Conservation (phyloP, 116 monocot genomes). For the Papilionanthe hybrid region DNA sequence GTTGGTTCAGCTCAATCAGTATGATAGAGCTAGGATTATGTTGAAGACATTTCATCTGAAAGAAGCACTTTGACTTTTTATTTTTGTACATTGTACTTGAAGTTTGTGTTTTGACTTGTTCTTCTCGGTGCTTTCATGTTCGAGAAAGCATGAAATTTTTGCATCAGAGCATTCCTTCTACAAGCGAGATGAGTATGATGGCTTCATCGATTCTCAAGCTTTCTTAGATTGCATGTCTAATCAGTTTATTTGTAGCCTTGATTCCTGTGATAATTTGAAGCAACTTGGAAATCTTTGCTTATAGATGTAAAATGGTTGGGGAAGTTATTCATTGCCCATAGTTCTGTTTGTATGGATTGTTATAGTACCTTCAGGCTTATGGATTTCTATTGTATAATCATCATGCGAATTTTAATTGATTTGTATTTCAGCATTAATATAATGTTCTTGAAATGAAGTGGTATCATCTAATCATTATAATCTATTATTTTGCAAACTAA, state of each 20-base stretch:
- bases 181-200: neutral
- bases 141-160: neutral
- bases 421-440: neutral
- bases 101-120: neutral
- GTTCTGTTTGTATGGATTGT: neutral
- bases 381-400: neutral
- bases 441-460: neutral
- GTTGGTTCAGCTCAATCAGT: slow-evolving; percentile 82
- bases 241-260: neutral
- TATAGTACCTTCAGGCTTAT: neutral
- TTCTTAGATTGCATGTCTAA: neutral
- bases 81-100: neutral
- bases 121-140: neutral
- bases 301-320: neutral
- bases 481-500: neutral
- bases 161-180: neutral
- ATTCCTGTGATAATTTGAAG: neutral
- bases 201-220: neutral
- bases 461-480: neutral
- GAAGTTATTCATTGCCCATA: neutral
- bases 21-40: slow-evolving; percentile 80
- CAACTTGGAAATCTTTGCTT: neutral
- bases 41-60: slow-evolving; percentile 78
- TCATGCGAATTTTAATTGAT: neutral
- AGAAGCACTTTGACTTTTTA: slow-evolving; percentile 69